Evolutionary conservation across 305 asterid genomes (phyloP), one percentile per base, ranked within the genome.

Genomic region (Fraxinus sp.): DNA sequence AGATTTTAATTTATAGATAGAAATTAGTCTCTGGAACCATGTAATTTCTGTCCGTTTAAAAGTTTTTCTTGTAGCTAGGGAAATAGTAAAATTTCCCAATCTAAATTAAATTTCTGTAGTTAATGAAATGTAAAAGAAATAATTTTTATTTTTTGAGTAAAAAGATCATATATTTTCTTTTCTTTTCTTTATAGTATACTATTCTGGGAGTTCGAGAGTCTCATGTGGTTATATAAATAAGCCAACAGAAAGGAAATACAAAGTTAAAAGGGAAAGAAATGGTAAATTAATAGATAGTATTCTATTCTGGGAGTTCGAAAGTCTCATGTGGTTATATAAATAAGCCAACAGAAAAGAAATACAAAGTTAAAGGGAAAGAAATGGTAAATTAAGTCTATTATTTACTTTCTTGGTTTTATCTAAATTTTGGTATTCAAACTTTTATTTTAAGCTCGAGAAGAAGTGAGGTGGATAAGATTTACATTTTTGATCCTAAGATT

Each of bases 161-260:
- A 28, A 68, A 11, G 72, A 64, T 64, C 4, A 20, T 24, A 20
- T 24, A 24, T 2, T 64, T 64, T 35, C 35, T 0, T 68, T 22
- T 26, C 16, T 13, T 10, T 66, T 28, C 16, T 11, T 68, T 87
- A 4, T 68, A 0, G 39, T 68, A 9, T 28, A 9, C 37, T 68
- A 26, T 30, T 68, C 74, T 30, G 37, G 73, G 28, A 64, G 16
- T 64, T 64, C 28, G 35, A 1, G 11, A 26, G 13, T 64, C 33
- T 64, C 32, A 1, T 64, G 11, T 64, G 35, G 10, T 2, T 64
- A 18, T 92, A 87, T 76, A 79, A 24, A 24, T 32, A 64, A 24
- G 33, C 13, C 73, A 64, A 64, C 30, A 2, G 4, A 22, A 22
- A 22, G 73, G 33, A 64, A 64, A 24, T 24, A 3, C 35, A 32